Base-by-base conservation (phyloP, 768 basidiomycete species). In the Rhodotorula diobovata region DNA sequence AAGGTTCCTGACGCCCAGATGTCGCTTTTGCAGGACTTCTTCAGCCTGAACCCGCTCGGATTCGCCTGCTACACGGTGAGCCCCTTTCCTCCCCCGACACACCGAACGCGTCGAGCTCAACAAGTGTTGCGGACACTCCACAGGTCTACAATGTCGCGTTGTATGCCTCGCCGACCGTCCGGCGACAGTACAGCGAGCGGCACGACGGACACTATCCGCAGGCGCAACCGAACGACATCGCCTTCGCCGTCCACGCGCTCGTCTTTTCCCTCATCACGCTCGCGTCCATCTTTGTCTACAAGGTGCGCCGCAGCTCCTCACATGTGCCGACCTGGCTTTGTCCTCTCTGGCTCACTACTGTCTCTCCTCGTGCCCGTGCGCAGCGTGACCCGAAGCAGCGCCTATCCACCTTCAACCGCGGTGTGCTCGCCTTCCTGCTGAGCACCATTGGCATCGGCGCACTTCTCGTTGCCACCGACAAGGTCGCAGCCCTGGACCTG, bases 41-140 rank as follows among this genome's bases (percentile, higher is more conserved):
- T 78, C 32, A 76, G 77, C 61, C 75, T 83, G 51, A 84, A 84
- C 70, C 79, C 80, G 2, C 43, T 82, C 46, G 82, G 82, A 2
- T 81, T 81, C 64, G 59, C 79, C 15, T 76, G 78, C 45, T 75
- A 81, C 55, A 71, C 79, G 11, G 62, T 67, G 9, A 43, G 48
- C 0, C 37, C 56, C 23, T 18, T 7, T 18, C 10, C 35, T 25
- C 50, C 23, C 41, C 28, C 15, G n/a, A n/a, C n/a, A n/a, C n/a
- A n/a, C n/a, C n/a, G n/a, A n/a, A n/a, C n/a, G n/a, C n/a, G n/a
- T n/a, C n/a, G n/a, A n/a, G n/a, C n/a, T n/a, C n/a, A n/a, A n/a
- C 37, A 6, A n/a, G 7, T 16, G 16, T 25, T 12, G 21, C 46
- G 16, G 2, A 1, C 30, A 6, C 39, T 16, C 61, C 15, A n/a